A percentile compares a stretch with the other conserved stretches of the same genome.
These are phyloP conservation scores for Podosphaera fusca DNA, from an alignment of 2,329 filamentous ascomycete genomes.

Conservation along the genomic window DNA sequence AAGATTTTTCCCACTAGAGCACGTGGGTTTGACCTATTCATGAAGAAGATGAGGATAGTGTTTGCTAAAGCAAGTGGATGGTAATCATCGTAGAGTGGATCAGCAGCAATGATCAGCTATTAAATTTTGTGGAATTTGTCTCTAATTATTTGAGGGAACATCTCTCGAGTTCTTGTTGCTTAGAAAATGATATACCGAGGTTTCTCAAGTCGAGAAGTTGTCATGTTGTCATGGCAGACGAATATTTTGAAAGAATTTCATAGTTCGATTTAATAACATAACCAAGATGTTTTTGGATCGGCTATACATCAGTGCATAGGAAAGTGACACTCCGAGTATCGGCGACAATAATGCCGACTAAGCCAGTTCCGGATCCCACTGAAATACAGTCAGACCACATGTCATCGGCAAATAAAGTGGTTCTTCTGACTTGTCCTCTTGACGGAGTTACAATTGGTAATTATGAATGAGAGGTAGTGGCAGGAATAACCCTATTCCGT, in stretches of 20 bases:
- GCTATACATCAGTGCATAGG: slow-evolving; percentile 58
- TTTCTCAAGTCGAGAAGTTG: slow-evolving; percentile 35
- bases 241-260: slow-evolving; percentile 24
- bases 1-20: slow-evolving; percentile 64
- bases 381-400: not conserved
- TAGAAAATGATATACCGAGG: slow-evolving; percentile 18
- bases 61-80: slow-evolving; percentile 55
- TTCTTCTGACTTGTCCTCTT: too few relatives aligned
- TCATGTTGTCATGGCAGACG: slow-evolving; percentile 33
- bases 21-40: slow-evolving; percentile 27
- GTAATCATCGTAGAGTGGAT: slow-evolving; percentile 66
- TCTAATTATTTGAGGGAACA: not conserved
- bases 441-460: too few relatives aligned
- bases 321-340: slow-evolving; percentile 43
- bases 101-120: slow-evolving; percentile 59
- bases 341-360: slow-evolving; percentile 73
- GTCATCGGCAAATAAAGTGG: too few relatives aligned
- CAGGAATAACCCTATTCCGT: slow-evolving; percentile 34
- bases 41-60: slow-evolving; percentile 46
- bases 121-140: not conserved
- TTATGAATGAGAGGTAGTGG: slow-evolving; percentile 14
- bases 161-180: not conserved
- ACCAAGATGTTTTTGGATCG: slow-evolving; percentile 63
- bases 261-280: slow-evolving; percentile 48
- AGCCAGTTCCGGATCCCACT: slow-evolving; percentile 48